These are phyloP conservation scores for Saprolegnia diclina DNA, from an alignment of 352 stramenopile genomes.

Conservation along the genomic window DNA sequence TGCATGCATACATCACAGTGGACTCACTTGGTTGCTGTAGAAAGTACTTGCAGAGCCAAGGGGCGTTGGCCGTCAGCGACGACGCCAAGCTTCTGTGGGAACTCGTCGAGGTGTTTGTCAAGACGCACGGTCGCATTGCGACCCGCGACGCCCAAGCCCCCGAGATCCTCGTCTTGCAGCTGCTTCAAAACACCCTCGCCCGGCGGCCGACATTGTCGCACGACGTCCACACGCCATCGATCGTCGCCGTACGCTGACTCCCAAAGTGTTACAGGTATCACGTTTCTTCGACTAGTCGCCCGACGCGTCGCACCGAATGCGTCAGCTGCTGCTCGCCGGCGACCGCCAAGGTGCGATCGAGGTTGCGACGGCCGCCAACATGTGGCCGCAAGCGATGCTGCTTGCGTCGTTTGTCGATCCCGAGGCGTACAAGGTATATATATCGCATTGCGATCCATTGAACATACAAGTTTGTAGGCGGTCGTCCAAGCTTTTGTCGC, in stretches of 20 bases:
- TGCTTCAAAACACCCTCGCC: constrained; percentile 18
- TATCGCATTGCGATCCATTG: no score
- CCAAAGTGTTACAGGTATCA: not conserved
- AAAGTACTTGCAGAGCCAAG: constrained; percentile 19
- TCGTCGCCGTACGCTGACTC: not conserved
- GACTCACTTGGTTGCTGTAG: not conserved
- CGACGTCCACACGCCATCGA: not conserved
- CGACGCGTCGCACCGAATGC: constrained; percentile 47
- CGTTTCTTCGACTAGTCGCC: not conserved
- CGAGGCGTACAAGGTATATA: constrained; percentile 70
- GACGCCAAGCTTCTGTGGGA: constrained; percentile 22
- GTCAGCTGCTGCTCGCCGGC: constrained; percentile 64
- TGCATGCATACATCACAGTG: not conserved
- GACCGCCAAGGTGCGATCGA: constrained; percentile 73
- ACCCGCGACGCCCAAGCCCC: constrained; percentile 21
- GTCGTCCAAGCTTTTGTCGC: constrained; percentile 72
- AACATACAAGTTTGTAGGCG: constrained; percentile 41
- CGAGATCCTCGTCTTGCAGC: constrained; percentile 22
- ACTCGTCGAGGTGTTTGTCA: constrained; percentile 23
- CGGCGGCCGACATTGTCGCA: constrained; percentile 9
- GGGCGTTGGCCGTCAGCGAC: not conserved
- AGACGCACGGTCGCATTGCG: constrained; percentile 18
- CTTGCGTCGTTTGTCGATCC: constrained; percentile 82
- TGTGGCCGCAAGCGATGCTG: constrained; percentile 85
- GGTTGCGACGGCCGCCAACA: constrained; percentile 65